Base-by-base conservation (phyloP, 495 filamentous ascomycete species). In the Neurospora tetrasperma region DNA sequence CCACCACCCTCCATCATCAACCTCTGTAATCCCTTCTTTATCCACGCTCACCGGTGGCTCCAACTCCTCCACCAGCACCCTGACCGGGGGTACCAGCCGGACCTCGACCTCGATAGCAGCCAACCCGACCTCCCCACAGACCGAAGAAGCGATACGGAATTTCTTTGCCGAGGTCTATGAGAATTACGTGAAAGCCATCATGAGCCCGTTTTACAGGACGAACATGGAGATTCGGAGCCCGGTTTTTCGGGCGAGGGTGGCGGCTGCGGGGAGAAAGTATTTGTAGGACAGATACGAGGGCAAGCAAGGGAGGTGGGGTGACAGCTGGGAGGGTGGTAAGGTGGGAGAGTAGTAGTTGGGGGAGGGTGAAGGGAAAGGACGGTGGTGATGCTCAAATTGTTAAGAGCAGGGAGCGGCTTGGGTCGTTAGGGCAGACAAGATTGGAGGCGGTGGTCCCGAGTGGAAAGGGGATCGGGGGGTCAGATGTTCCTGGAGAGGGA, bases 111-210 rank as follows among this genome's bases (percentile, higher is more conserved):
- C 89, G 23, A 89, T 94, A 66, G 91, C 88, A 27, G 90, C 91
- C 68, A 97, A 96, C 79, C 94, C 94, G 3, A 94, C 90, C 0
- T 88, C 88, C 42, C 89, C 93, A 40, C 93, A 94, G 82, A 94
- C 94, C 6, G 96, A 99, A 83, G 96, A 99, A 80, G 95, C 96
- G 0, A 91, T 98, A 73, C 87, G 93, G 77, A 91, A 91, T 81
- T 99, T 99, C 83, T 96, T 99, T 84, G 85, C 84, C 6, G 96
- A 99, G 79, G 92, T 97, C 14, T 98, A 97, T 81, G 96, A 98
- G 81, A 90, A 86, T 73, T 99, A 95, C 88, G 86, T 97, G 66
- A 99, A 99, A 86, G 92, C 93, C n/a, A 88, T 94, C 46, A 98
- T 99, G 96, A 97, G 89, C 80, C 96, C 96, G 42, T 99, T 99